A percentile compares a stretch with the other conserved stretches of the same genome.
Conservation (phyloP, 352 stramenopile species). For the Phytophthora agathidicida region DNA sequence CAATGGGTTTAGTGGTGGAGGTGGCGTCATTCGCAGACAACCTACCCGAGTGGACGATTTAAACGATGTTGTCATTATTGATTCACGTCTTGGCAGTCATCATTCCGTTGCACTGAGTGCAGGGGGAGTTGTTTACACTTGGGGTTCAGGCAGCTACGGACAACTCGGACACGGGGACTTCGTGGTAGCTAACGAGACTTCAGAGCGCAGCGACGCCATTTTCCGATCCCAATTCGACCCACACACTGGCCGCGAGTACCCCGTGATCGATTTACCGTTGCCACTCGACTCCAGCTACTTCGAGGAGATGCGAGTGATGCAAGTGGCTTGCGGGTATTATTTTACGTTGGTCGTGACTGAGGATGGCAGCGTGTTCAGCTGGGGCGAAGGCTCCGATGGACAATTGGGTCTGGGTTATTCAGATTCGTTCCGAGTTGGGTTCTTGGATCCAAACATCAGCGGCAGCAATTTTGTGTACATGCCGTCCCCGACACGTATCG, state of each 20-base stretch:
- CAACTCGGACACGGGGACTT: constrained; percentile 83
- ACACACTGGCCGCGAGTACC: constrained; percentile 70
- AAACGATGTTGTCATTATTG: constrained; percentile 53
- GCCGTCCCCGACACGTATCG: constrained; percentile 58
- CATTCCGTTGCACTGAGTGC: constrained; percentile 74
- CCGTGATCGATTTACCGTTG: constrained; percentile 69
- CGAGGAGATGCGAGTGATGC: constrained; percentile 70
- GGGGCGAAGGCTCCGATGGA: constrained; percentile 77
- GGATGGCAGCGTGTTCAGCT: constrained; percentile 74
- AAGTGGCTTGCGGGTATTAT: constrained; percentile 80
- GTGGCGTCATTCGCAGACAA: constrained; percentile 31
- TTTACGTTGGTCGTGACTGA: constrained; percentile 75
- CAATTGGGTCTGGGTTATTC: constrained; percentile 71
- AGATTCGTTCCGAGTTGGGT: constrained; percentile 70
- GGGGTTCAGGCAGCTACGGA: constrained; percentile 68
- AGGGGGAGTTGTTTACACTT: constrained; percentile 68
- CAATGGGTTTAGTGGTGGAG: constrained; percentile 7
- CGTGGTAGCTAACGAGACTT: constrained; percentile 12
- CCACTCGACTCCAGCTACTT: constrained; percentile 75
- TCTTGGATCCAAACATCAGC: constrained; percentile 71
- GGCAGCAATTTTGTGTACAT: constrained; percentile 82
- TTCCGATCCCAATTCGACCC: constrained; percentile 73
- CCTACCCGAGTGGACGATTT: constrained; percentile 73
- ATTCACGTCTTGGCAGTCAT: constrained; percentile 58
- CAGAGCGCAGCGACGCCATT: constrained; percentile 49